phyloP scores from a whole-genome alignment of 805 yeast species.

The Wickerhamiella allomyrinae region DNA sequence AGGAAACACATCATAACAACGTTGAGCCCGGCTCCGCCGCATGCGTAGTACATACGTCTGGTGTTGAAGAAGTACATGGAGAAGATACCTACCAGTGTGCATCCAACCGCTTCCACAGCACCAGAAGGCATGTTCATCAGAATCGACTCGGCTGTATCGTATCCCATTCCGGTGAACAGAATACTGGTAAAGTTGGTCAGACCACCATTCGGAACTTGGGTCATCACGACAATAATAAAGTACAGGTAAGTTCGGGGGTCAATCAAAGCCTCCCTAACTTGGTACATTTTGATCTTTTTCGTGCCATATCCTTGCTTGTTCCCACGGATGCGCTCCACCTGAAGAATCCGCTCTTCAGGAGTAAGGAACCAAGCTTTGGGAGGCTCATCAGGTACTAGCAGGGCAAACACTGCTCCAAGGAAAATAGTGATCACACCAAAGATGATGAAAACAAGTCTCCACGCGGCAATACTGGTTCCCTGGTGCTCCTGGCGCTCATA shows the following conservation, averaged over 20 bases:
- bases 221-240: constrained; percentile 29
- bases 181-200: constrained; percentile 35
- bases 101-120: constrained; percentile 24
- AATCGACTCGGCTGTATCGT: constrained; percentile 21
- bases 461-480: constrained; percentile 22
- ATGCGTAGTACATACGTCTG: constrained; percentile 24
- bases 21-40: constrained; percentile 36
- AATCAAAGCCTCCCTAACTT: constrained; percentile 35
- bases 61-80: constrained; percentile 8
- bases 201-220: constrained; percentile 42
- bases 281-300: constrained; percentile 36
- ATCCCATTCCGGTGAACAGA: constrained; percentile 27
- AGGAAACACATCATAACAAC: constrained; percentile 32
- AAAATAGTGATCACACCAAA: constrained; percentile 41
- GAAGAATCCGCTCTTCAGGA: constrained; percentile 32
- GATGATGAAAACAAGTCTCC: constrained; percentile 44
- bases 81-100: constrained; percentile 11
- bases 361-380: constrained; percentile 32
- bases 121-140: constrained; percentile 35
- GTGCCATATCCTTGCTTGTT: constrained; percentile 47
- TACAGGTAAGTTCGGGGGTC: constrained; percentile 39
- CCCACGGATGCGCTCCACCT: constrained; percentile 37
- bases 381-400: constrained; percentile 40
- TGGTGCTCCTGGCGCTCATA: constrained; percentile 8
- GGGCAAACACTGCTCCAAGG: constrained; percentile 17